These are phyloP conservation scores for Trichosporon asahii DNA, from an alignment of 1,284 basidiomycete species.

Conservation along the genomic window DNA sequence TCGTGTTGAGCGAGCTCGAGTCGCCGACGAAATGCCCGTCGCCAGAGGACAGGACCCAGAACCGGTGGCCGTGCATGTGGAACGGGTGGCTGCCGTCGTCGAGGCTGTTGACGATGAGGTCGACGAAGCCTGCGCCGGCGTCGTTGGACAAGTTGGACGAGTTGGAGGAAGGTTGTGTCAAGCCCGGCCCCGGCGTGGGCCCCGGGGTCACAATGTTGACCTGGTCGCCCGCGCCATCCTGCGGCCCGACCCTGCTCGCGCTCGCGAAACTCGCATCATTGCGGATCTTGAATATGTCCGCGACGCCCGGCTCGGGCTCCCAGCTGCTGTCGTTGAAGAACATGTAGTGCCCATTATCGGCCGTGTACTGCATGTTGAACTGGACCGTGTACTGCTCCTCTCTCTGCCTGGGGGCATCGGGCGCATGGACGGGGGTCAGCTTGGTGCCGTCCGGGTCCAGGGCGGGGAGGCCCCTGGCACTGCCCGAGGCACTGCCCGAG, in stretches of 20 bases:
- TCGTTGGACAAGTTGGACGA: no score
- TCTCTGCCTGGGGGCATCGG: constrained; percentile 17
- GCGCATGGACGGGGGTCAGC: background rate
- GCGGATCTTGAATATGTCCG: background rate
- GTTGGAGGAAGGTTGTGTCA: no score
- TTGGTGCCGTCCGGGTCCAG: background rate
- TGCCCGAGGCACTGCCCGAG: background rate
- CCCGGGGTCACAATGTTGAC: constrained; percentile 22
- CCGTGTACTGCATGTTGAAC: constrained; percentile 27
- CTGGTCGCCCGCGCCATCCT: constrained; percentile 19
- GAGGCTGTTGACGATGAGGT: constrained; percentile 30
- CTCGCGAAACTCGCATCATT: background rate
- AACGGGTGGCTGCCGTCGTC: constrained; percentile 37
- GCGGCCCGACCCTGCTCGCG: background rate
- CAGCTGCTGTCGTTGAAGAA: constrained; percentile 30
- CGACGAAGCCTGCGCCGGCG: constrained; percentile 23
- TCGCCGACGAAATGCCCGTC: constrained; percentile 17
- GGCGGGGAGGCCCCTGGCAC: background rate
- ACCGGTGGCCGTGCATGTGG: constrained; percentile 37
- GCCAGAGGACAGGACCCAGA: constrained; percentile 28
- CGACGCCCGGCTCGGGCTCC: constrained; percentile 1
- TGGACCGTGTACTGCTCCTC: constrained; percentile 7
- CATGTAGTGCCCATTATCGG: constrained; percentile 26
- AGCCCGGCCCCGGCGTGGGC: no score
- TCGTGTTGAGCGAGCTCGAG: constrained; percentile 21